Evolutionary conservation across 2,329 filamentous ascomycete species (phyloP).

Genomic region (Fusarium sp.): DNA sequence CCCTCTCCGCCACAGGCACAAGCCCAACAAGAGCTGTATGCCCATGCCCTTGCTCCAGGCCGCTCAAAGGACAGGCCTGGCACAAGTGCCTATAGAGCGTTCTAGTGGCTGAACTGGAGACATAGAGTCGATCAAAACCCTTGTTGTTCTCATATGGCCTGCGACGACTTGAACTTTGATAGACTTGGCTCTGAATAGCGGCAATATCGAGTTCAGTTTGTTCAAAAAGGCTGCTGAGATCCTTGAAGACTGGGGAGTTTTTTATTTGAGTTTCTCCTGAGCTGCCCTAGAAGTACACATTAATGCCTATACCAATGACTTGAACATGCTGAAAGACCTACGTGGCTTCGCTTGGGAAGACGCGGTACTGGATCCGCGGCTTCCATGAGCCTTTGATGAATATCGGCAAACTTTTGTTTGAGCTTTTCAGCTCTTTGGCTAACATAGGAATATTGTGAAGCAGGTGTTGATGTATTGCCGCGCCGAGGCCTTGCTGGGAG

Average conservation of each 20-base stretch:
- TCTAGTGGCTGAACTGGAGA: slow-evolving; percentile 8
- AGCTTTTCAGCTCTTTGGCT: background rate
- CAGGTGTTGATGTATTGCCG: background rate
- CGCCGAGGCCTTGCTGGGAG: background rate
- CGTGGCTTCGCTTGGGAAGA: background rate
- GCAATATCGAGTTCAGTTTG: slow-evolving; percentile 1
- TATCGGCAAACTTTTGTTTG: background rate
- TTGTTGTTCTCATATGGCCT: background rate
- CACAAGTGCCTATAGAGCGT: slow-evolving; percentile 13
- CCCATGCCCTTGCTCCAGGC: background rate
- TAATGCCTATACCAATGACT: background rate
- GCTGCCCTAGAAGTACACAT: background rate
- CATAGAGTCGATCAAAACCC: background rate
- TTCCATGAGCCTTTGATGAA: background rate
- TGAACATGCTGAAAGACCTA: background rate
- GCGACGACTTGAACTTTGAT: background rate
- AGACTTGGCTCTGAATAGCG: slow-evolving; percentile 1
- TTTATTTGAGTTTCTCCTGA: background rate
- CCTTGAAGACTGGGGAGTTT: background rate
- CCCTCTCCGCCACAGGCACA: background rate
- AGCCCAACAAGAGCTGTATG: slow-evolving; percentile 12
- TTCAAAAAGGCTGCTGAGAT: background rate
- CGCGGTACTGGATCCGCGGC: background rate
- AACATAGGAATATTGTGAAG: background rate
- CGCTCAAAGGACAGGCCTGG: background rate